Base-by-base conservation (phyloP, 2,329 filamentous ascomycete genomes). In the Fusarium nodosum region DNA sequence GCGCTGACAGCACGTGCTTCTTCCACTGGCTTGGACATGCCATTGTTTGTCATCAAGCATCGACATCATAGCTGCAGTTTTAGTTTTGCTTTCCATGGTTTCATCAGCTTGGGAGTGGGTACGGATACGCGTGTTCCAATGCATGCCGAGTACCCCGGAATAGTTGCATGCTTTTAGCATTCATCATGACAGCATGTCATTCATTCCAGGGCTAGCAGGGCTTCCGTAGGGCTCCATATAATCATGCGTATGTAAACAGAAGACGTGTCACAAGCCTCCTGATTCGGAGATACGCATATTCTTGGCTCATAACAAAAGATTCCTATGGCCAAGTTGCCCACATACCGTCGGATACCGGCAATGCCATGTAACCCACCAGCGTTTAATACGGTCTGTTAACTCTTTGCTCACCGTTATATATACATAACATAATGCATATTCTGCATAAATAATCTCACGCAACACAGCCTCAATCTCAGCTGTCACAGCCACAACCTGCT, bases 71-170 rank as follows among this genome's bases (percentile, higher is more conserved):
- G 30, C 36, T 60, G 54, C 46, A 54, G 41, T 26, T 11, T 54
- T 54, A 54, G 42, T 38, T 47, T 48, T 48, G 7, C n/a, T 11
- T 20, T 39, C 36, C 36, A 38, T 38, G 53, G 47, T 44, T 60
- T 53, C 42, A 60, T 39, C n/a, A 33, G 18, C 31, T 9, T 47
- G 45, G 36, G 28, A 39, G 54, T 60, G 62, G 62, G 39, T 41
- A 60, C 42, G 22, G 33, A 24, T 46, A 50, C 39, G 44, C 38
- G 28, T 41, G 20, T 44, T 41, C 20, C 10, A 53, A 41, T 48
- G 61, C 61, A 41, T 48, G 61, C 61, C 47, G 61, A 65, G 26
- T 28, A 60, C 55, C 61, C 62, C 61, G 61, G 61, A 60, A 42
- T 47, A 60, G 46, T 33, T 60, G 45, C 41, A 38, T 33, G 34